Conservation (phyloP, 2,329 filamentous ascomycete species). For the Mariannaea sp. region DNA sequence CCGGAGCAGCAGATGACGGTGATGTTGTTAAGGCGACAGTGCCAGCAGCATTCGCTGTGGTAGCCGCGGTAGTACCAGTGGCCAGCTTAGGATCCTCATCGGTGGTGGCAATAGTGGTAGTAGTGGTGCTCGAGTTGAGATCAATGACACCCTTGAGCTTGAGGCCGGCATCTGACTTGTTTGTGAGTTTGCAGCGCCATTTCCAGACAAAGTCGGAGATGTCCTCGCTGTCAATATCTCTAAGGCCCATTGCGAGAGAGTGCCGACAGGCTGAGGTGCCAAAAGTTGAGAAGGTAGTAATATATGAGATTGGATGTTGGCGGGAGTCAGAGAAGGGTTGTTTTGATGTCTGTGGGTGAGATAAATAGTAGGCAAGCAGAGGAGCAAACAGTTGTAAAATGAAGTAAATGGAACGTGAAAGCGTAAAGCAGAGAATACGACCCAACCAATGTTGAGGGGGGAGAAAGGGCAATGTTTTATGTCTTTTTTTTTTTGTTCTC, state of each 20-base stretch:
- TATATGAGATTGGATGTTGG: neutral
- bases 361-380: neutral
- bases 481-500: neutral
- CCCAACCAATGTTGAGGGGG: too few species aligned
- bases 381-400: too few species aligned
- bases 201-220: conserved; percentile 41
- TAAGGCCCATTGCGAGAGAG: neutral
- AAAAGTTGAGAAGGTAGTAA: too few species aligned
- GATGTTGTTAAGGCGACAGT: too few species aligned
- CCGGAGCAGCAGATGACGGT: conserved; percentile 1
- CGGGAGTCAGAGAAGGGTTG: neutral
- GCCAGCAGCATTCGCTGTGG: too few species aligned
- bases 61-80: neutral
- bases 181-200: conserved; percentile 40
- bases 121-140: conserved; percentile 22
- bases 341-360: too few species aligned
- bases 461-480: too few species aligned
- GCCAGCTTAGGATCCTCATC: conserved; percentile 19
- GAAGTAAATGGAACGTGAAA: too few species aligned
- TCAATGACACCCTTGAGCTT: conserved; percentile 5
- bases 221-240: conserved; percentile 25
- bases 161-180: conserved; percentile 13
- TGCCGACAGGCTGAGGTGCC: neutral
- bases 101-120: too few species aligned
- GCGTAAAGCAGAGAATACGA: neutral